Conservation (phyloP, 306 rosid species). For the Sesbania bispinosa region DNA sequence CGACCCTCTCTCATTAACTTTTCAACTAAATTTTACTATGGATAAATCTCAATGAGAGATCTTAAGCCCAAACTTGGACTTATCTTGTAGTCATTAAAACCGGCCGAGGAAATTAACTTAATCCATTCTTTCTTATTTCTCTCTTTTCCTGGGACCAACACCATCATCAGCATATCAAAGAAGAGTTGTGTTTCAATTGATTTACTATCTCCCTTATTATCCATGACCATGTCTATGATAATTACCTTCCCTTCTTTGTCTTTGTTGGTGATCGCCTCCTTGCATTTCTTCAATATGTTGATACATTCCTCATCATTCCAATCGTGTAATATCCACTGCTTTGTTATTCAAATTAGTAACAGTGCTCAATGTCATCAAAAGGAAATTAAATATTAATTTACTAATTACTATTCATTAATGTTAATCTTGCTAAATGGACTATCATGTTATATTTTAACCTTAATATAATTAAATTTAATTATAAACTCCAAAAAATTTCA, state of each 20-base stretch:
- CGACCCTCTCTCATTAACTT: too few relatives aligned
- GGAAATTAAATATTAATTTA: background rate
- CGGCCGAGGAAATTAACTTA: slow-evolving; percentile 6
- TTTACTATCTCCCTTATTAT: background rate
- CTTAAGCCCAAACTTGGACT: slow-evolving; percentile 7
- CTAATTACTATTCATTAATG: background rate
- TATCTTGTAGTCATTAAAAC: slow-evolving; percentile 12
- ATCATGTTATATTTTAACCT: background rate
- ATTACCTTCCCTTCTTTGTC: slow-evolving; percentile 13
- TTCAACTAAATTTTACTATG: background rate
- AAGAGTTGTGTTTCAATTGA: slow-evolving; percentile 5
- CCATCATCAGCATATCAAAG: slow-evolving; percentile 31
- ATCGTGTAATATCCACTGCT: slow-evolving; percentile 24
- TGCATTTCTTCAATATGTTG: slow-evolving; percentile 20
- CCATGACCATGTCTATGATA: slow-evolving; percentile 20
- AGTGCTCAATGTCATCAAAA: background rate
- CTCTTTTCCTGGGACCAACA: background rate
- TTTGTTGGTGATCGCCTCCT: background rate
- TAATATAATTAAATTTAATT: too few relatives aligned
- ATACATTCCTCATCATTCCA: too few relatives aligned
- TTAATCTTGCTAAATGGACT: background rate
- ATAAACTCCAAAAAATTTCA: background rate
- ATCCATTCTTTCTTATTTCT: slow-evolving; percentile 19
- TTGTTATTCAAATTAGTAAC: background rate
- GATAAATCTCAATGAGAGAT: too few relatives aligned